Evolutionary conservation across 805 yeast genomes (phyloP).

Genomic region (Ogataea angusta): DNA sequence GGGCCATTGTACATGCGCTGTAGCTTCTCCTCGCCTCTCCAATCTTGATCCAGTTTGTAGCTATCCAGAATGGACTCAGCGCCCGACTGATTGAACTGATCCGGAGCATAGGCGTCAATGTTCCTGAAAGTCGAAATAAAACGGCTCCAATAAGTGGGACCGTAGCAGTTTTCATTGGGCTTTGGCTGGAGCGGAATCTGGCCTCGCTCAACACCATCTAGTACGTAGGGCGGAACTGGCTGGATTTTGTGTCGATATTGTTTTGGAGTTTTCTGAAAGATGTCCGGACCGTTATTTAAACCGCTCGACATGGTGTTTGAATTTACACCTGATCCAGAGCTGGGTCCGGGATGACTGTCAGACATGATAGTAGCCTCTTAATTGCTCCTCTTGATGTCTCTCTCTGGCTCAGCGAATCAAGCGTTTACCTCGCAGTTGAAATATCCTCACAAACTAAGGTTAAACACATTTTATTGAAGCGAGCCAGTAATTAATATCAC

Average conservation of each 20-base stretch:
- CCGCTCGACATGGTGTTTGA: conserved; percentile 13
- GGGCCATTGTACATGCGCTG: conserved; percentile 47
- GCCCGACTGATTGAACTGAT: conserved; percentile 32
- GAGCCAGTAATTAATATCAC: background rate
- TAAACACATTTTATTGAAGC: background rate
- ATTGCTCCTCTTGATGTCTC: background rate
- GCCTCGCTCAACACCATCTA: conserved; percentile 39
- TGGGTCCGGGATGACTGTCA: conserved; percentile 3
- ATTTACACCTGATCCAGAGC: conserved; percentile 10
- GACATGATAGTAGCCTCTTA: background rate
- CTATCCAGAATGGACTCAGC: conserved; percentile 16
- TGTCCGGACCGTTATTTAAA: conserved; percentile 11
- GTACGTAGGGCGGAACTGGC: conserved; percentile 61
- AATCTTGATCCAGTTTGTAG: conserved; percentile 42
- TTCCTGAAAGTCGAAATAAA: conserved; percentile 8
- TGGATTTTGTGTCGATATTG: conserved; percentile 24
- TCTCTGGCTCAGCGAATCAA: too few species aligned
- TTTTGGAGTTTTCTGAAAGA: conserved; percentile 13
- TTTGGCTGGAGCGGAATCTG: conserved; percentile 5
- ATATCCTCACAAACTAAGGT: too few species aligned
- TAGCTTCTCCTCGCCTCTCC: conserved; percentile 73
- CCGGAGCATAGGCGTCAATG: conserved; percentile 53
- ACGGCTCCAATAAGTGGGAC: conserved; percentile 5
- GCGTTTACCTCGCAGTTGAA: too few species aligned
- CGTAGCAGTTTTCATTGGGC: background rate